A percentile compares a stretch with the other conserved stretches of the same genome.
Evolutionary conservation across 2,329 filamentous ascomycete species (phyloP).

Genomic region (Byssoonygena ceratinophila): DNA sequence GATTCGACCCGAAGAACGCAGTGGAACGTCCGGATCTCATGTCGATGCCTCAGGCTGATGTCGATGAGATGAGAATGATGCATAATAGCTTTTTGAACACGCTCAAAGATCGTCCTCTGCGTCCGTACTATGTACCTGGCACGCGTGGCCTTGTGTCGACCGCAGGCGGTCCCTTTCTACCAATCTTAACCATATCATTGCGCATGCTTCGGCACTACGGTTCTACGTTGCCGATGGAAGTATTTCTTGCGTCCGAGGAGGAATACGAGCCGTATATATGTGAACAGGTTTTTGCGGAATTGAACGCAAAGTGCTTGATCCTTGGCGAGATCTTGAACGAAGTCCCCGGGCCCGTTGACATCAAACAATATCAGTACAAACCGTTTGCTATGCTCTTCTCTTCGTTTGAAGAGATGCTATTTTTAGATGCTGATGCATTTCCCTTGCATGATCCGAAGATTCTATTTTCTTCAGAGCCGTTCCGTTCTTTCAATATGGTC

Average conservation of each 20-base stretch:
- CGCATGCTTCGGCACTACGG: conserved; percentile 38
- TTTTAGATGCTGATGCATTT: conserved; percentile 41
- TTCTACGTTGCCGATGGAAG: conserved; percentile 37
- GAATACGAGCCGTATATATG: conserved; percentile 38
- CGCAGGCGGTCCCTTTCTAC: conserved; percentile 35
- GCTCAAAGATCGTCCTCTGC: conserved; percentile 17
- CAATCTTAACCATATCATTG: conserved; percentile 36
- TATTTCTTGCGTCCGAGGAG: conserved; percentile 34
- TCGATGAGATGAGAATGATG: conserved; percentile 26
- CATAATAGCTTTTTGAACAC: conserved; percentile 29
- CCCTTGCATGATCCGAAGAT: conserved; percentile 34
- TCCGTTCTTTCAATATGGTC: conserved; percentile 33
- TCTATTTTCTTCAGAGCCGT: conserved; percentile 36
- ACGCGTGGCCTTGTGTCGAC: conserved; percentile 30
- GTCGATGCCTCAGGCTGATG: conserved; percentile 23
- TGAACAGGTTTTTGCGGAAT: conserved; percentile 33
- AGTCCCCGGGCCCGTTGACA: conserved; percentile 22
- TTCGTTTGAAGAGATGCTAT: conserved; percentile 41
- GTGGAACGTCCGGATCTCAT: conserved; percentile 26
- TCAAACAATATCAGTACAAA: conserved; percentile 41
- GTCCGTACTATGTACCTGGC: conserved; percentile 17
- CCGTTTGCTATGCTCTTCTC: conserved; percentile 41
- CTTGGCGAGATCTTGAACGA: conserved; percentile 35
- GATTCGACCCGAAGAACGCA: conserved; percentile 23
- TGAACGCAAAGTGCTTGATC: conserved; percentile 38